A percentile compares a stretch with the other conserved stretches of the same genome.
phyloP scores from a whole-genome alignment of 495 filamentous ascomycete species.

The Xylaria venustula region DNA sequence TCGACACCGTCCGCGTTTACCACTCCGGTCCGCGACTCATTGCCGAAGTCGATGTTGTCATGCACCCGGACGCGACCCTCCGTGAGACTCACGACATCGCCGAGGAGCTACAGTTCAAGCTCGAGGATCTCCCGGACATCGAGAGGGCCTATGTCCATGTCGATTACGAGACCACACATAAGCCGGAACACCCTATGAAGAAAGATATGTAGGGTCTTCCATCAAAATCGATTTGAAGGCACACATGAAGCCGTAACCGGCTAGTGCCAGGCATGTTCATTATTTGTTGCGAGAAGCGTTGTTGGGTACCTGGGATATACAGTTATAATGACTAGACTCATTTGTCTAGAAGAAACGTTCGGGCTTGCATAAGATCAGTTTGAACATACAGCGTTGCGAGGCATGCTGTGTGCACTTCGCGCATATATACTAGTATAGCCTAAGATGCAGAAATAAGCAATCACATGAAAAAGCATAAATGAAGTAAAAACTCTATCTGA shows the following conservation, averaged over 20 bases:
- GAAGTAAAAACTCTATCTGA: too few species aligned
- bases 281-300: too few species aligned
- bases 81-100: conserved; percentile 88
- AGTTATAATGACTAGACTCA: too few species aligned
- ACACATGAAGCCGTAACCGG: not conserved
- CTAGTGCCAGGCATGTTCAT: too few species aligned
- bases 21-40: conserved; percentile 87
- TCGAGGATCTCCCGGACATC: conserved; percentile 88
- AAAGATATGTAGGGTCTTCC: conserved; percentile 46
- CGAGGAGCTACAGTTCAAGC: conserved; percentile 89
- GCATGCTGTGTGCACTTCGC: too few species aligned
- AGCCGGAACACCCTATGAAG: conserved; percentile 66
- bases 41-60: conserved; percentile 87
- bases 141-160: conserved; percentile 97
- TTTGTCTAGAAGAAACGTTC: too few species aligned
- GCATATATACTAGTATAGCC: too few species aligned
- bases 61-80: conserved; percentile 67
- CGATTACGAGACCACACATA: conserved; percentile 96
- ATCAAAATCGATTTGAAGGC: not conserved
- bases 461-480: too few species aligned
- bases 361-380: too few species aligned
- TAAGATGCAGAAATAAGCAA: too few species aligned
- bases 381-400: too few species aligned
- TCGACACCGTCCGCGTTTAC: conserved; percentile 94
- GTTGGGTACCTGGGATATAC: too few species aligned